Evolutionary conservation across 1,284 basidiomycete genomes (phyloP), one percentile per base, ranked within the genome.

Genomic region (Fistulina hepatica): DNA sequence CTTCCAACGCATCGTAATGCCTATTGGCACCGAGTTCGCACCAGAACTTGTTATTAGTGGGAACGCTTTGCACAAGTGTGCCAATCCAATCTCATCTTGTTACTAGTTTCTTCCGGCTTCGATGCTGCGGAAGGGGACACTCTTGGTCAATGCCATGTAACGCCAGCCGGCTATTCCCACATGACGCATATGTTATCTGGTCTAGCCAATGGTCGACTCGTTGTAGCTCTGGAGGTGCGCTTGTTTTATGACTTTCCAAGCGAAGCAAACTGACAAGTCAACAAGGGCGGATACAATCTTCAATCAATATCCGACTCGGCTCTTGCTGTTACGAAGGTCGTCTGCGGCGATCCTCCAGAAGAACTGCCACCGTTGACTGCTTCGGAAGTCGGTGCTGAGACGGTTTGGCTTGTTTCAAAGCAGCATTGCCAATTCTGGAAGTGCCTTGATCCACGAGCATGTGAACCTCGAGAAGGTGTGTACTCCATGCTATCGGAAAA

Each of bases 251-350:
- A 25, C 24, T 25, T 9, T 25, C 24, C 24, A 9, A n/a, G n/a
- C 24, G 9, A 25, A 11, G n/a, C 16, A 15, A 35, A 36, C 39
- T 34, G 33, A 32, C 41, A 23, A 30, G 21, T 23, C n/a, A n/a
- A n/a, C n/a, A n/a, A 95, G 89, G 95, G 95, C 13, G 95, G 95
- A 0, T 99, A 99, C 61, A 92, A 93, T 52, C 72, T 97, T 17
- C 75, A 91, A 6, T 81, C 93, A 1, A 88, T 94, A 43, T 85
- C 91, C 15, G 67, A 68, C 8, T 97, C 92, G 13, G 82, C 92
- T 0, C 58, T 93, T 10, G 90, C 90, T 0, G 94, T 97, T 16
- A 77, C 85, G 1, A 70, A 76, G 39, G 73, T 91, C 10, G 63
- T 99, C 13, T 71, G 97, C 5, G 93, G 93, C 7, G 85, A 93